Evolutionary conservation across 306 rosid species (phyloP), one percentile per base, ranked within the genome.

Genomic region (Sicyos edulis): DNA sequence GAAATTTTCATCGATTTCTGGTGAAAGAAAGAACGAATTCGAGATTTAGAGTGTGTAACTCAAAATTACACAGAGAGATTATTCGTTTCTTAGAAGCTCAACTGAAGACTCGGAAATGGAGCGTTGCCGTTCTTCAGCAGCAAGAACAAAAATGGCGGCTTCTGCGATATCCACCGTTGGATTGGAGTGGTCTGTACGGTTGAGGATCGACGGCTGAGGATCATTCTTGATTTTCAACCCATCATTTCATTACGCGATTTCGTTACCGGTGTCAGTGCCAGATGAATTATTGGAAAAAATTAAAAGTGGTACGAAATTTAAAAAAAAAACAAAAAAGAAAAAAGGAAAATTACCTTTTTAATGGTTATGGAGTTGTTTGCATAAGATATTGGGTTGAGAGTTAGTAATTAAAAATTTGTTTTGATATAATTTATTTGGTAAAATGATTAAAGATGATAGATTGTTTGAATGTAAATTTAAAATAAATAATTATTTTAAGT

Each of bases 11-110:
- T 66, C 20, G 21, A 22, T 44, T 44, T 20, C 54, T 20, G 57
- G 54, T 15, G 22, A 44, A 45, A 49, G 55, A 47, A 22, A 66
- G 70, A 64, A 8, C 54, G 1, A 17, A 62, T 37, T 37, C 44
- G 50, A 64, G 71, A n/a, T 10, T 19, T 40, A 0, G 22, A 40
- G 53, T 5, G n/a, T 64, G n/a, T 65, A 44, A n/a, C n/a, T n/a
- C n/a, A n/a, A 65, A 68, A 32, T 32, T 49, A 68, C 24, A 68
- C 5, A 14, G 58, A 45, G 73, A 13, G 73, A 50, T 21, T 1
- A 26, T 32, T 49, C 73, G 21, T 67, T 67, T 47, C 72, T 68
- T 68, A 50, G 45, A 68, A 68, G 73, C 73, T 24, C 15, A 68
- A 50, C 14, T 16, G 73, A 47, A 68, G 57, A 68, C 22, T 49